Evolutionary conservation across 2,329 filamentous ascomycete species (phyloP).

Genomic region (Talaromyces sp.): DNA sequence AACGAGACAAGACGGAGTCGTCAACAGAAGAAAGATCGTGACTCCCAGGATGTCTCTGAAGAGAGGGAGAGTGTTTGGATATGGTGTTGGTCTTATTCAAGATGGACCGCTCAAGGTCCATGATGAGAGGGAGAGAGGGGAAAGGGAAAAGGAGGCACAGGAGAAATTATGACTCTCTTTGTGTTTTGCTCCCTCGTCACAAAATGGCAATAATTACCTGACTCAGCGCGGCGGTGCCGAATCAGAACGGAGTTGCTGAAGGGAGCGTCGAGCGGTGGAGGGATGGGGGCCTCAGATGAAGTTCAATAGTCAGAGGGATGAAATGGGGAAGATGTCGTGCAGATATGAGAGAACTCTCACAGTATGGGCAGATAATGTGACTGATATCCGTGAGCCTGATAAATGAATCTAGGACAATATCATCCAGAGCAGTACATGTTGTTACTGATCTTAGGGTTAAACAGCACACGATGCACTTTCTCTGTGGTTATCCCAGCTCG

Average conservation of each 20-base stretch:
- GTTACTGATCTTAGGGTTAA: background rate
- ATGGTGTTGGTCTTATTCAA: constrained; percentile 5
- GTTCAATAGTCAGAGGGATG: background rate
- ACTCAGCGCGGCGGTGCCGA: background rate
- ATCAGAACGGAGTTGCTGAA: background rate
- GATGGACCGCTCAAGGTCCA: constrained; percentile 7
- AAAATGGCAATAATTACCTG: background rate
- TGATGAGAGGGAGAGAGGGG: background rate
- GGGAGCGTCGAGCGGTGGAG: background rate
- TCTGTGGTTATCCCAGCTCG: background rate
- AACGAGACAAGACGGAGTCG: constrained; percentile 7
- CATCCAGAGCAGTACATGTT: background rate
- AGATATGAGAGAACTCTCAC: background rate
- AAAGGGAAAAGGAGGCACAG: background rate
- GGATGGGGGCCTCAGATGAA: background rate
- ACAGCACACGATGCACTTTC: background rate
- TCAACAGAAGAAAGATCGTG: background rate
- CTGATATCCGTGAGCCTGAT: background rate
- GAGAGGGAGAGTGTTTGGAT: background rate
- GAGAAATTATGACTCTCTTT: constrained; percentile 2
- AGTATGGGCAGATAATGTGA: background rate
- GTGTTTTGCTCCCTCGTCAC: background rate
- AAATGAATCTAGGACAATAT: background rate
- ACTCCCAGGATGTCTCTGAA: background rate
- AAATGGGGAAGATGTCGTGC: background rate